Conservation (phyloP, 192 early-diverging fungal species). For the Coemansia nantahalensis region DNA sequence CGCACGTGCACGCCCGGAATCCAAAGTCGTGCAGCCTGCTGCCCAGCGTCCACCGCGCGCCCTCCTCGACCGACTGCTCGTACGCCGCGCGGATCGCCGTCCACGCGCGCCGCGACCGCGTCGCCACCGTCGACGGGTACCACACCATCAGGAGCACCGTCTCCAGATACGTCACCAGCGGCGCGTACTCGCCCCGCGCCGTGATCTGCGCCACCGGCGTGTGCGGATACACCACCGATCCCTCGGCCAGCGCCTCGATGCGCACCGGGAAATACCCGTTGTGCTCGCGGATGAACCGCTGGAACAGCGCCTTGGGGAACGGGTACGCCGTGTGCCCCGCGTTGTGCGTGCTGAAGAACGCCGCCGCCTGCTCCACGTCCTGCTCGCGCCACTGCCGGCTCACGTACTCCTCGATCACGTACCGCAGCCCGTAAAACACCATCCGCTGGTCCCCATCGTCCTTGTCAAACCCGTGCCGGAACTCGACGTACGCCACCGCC, state of each 20-base stretch:
- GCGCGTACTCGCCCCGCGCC: conserved; percentile 66
- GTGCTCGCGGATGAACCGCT: conserved; percentile 73
- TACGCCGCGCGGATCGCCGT: conserved; percentile 62
- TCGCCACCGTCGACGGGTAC: conserved; percentile 87
- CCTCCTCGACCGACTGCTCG: conserved; percentile 63
- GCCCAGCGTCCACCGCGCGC: conserved; percentile 51
- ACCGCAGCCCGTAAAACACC: conserved; percentile 82
- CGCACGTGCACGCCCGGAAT: conserved; percentile 83
- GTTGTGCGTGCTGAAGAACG: conserved; percentile 76
- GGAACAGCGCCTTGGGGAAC: conserved; percentile 76
- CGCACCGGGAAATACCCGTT: conserved; percentile 83
- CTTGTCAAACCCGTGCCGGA: conserved; percentile 64
- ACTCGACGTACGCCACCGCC: conserved; percentile 82
- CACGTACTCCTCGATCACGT: conserved; percentile 79
- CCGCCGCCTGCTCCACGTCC: conserved; percentile 65
- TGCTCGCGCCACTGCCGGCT: conserved; percentile 61
- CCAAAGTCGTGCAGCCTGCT: conserved; percentile 87
- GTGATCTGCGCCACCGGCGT: conserved; percentile 81
- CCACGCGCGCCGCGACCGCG: conserved; percentile 67
- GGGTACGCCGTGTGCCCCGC: conserved; percentile 63
- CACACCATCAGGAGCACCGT: conserved; percentile 80
- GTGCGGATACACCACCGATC: conserved; percentile 76
- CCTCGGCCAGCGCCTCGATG: conserved; percentile 77
- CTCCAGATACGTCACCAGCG: conserved; percentile 80
- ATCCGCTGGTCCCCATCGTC: conserved; percentile 70